phyloP scores from a whole-genome alignment of 2,329 filamentous ascomycete species.

The Gyromitra esculenta region DNA sequence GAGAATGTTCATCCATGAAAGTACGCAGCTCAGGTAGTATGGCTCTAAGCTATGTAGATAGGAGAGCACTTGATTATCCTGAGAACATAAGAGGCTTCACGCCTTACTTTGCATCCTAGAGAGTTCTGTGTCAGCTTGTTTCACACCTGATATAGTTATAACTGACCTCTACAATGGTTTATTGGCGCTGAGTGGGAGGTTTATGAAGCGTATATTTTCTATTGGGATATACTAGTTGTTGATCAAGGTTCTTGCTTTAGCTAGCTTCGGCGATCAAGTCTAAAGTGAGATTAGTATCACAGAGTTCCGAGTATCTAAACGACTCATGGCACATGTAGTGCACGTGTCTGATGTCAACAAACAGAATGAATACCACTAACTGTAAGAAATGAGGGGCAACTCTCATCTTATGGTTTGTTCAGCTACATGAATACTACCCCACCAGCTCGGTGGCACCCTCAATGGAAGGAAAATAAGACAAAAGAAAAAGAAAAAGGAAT shows the following conservation, averaged over 20 bases:
- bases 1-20: background rate
- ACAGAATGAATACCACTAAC: background rate
- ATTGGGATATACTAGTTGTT: background rate
- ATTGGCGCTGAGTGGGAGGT: background rate
- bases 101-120: background rate
- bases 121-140: background rate
- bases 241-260: background rate
- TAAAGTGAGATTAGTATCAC: background rate
- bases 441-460: too few relatives aligned
- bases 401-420: background rate
- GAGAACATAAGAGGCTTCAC: background rate
- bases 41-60: background rate
- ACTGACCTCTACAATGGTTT: background rate
- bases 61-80: too few relatives aligned
- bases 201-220: background rate
- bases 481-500: background rate
- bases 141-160: background rate
- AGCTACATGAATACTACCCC: background rate
- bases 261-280: background rate
- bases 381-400: conserved; percentile 1
- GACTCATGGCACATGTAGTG: background rate
- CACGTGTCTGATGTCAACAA: background rate
- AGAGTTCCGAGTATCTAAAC: background rate
- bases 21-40: background rate
- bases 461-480: background rate